Evolutionary conservation across 805 yeast species (phyloP).

Genomic region (Yamadazyma takamatsuzukensis): DNA sequence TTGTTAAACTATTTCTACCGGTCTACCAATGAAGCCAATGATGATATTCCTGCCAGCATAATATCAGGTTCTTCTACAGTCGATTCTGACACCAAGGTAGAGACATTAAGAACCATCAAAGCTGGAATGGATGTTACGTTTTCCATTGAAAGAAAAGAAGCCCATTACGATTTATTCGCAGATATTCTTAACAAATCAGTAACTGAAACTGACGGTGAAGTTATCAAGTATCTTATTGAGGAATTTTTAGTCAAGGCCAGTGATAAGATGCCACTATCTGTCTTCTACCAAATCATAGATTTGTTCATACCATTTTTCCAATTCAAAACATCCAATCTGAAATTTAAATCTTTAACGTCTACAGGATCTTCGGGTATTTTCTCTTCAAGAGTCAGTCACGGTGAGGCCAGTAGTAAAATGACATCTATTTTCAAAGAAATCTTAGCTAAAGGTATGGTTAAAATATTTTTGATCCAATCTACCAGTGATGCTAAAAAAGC

Average conservation of each 20-base stretch:
- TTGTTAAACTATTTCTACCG: constrained; percentile 45
- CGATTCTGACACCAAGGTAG: constrained; percentile 25
- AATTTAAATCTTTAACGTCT: constrained; percentile 25
- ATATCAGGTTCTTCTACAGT: no score
- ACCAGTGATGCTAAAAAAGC: constrained; percentile 23
- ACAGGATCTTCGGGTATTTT: constrained; percentile 19
- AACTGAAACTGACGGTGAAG: constrained; percentile 25
- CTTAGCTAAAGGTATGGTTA: constrained; percentile 22
- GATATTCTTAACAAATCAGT: constrained; percentile 27
- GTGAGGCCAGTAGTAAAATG: constrained; percentile 4
- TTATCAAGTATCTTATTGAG: constrained; percentile 27
- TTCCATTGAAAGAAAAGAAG: constrained; percentile 23
- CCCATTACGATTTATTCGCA: constrained; percentile 29
- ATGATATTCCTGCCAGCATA: constrained; percentile 8
- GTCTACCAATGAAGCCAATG: neutral
- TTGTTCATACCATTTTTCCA: constrained; percentile 12
- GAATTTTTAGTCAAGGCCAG: constrained; percentile 18
- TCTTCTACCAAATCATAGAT: constrained; percentile 6
- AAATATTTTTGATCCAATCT: constrained; percentile 22
- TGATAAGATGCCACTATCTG: constrained; percentile 6
- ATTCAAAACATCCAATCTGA: constrained; percentile 9
- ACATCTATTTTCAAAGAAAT: constrained; percentile 12
- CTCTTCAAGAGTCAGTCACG: constrained; percentile 8
- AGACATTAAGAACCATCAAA: constrained; percentile 31
- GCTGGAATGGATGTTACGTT: constrained; percentile 33